Percentiles rank a stretch among this genome's conserved stretches.
Conservation (phyloP, 2,329 filamentous ascomycete species). For the Colletotrichum sp. region DNA sequence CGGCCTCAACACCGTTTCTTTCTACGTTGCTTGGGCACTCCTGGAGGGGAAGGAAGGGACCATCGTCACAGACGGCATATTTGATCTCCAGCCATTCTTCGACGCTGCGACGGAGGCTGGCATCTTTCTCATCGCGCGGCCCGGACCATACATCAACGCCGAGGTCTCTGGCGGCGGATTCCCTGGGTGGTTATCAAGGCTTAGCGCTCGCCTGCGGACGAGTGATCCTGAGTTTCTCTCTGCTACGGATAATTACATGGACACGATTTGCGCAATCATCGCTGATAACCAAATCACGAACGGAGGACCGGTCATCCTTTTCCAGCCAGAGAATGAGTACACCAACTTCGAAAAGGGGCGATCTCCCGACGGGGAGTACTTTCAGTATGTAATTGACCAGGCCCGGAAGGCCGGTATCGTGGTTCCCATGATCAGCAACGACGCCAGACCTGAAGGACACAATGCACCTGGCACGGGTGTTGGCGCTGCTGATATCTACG, state of each 20-base stretch:
- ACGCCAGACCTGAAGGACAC: constrained; percentile 63
- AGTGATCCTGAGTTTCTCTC: constrained; percentile 64
- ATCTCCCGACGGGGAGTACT: constrained; percentile 68
- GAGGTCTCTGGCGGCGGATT: constrained; percentile 79
- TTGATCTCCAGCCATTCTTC: constrained; percentile 76
- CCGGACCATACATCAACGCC: constrained; percentile 80
- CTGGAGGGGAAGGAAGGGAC: constrained; percentile 74
- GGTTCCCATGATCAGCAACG: constrained; percentile 78
- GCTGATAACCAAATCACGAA: constrained; percentile 82
- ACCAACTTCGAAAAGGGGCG: constrained; percentile 49
- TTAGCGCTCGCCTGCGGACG: constrained; percentile 69
- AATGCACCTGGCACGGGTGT: constrained; percentile 66
- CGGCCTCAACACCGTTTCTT: constrained; percentile 80
- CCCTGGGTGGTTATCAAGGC: constrained; percentile 77
- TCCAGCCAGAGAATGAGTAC: constrained; percentile 86
- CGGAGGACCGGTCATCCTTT: constrained; percentile 77
- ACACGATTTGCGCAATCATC: constrained; percentile 56
- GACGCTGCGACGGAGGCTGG: constrained; percentile 74
- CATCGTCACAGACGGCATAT: constrained; percentile 73
- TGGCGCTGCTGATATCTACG: constrained; percentile 37
- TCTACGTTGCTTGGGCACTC: constrained; percentile 81
- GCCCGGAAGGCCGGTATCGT: constrained; percentile 70
- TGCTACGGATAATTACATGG: constrained; percentile 70
- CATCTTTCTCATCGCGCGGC: constrained; percentile 75
- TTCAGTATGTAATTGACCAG: constrained; percentile 73